These are phyloP conservation scores for Talaromyces sp. DNA, from an alignment of 2,329 filamentous ascomycete species.

Conservation along the genomic window DNA sequence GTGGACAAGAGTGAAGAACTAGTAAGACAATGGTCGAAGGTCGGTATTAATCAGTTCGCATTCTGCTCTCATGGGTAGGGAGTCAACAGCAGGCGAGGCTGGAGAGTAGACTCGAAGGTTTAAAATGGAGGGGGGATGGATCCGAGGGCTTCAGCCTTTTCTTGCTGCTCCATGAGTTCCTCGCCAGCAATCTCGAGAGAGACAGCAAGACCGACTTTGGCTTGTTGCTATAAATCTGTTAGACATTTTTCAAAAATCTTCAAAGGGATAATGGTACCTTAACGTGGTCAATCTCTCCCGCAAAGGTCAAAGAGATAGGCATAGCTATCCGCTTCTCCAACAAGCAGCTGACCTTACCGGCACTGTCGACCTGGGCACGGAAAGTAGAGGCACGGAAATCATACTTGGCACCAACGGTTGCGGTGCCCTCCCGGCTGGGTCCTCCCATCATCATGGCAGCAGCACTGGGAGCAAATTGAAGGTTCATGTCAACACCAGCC, in stretches of 20 bases:
- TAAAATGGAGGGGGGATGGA: conserved; percentile 53
- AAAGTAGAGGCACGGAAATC: conserved; percentile 95
- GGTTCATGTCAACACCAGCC: conserved; percentile 90
- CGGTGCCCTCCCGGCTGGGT: conserved; percentile 79
- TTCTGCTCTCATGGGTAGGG: conserved; percentile 9
- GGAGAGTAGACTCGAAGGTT: conserved; percentile 20
- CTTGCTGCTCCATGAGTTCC: conserved; percentile 83
- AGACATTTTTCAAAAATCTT: conserved; percentile 15
- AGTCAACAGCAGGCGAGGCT: conserved; percentile 11
- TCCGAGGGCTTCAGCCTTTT: conserved; percentile 49
- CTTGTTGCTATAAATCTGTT: conserved; percentile 67
- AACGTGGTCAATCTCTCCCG: conserved; percentile 92
- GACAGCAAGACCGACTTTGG: conserved; percentile 91
- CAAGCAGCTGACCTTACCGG: conserved; percentile 87
- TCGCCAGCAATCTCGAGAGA: conserved; percentile 84
- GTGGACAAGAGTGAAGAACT: conserved; percentile 39
- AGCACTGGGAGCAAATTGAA: conserved; percentile 70
- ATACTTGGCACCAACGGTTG: conserved; percentile 94
- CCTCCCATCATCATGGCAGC: conserved; percentile 72
- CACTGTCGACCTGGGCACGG: conserved; percentile 92
- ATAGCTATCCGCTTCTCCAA: conserved; percentile 95
- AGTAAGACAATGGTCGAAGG: conserved; percentile 45
- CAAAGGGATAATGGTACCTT: conserved; percentile 64
- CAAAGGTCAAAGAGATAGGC: conserved; percentile 89
- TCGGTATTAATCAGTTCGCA: conserved; percentile 24